Base-by-base conservation (phyloP, 192 early-diverging fungal species). In the Mortierella alpina region DNA sequence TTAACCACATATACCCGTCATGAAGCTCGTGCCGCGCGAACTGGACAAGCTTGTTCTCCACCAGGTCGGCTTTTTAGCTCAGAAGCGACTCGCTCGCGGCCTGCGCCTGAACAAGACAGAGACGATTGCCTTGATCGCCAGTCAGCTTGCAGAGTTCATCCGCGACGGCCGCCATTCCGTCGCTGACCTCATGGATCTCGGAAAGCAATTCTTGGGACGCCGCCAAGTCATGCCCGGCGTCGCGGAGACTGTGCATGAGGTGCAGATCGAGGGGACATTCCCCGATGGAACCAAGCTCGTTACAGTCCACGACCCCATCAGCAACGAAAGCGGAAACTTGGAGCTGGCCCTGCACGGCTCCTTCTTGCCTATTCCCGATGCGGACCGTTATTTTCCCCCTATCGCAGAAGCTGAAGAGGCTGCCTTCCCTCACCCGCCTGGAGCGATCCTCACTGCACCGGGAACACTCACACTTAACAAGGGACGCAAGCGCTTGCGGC, bases 241-340 rank as follows among this genome's bases (percentile, higher is more conserved):
- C 12, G 83, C 88, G 1, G 83, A 89, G 56, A 90, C 87, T 0
- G 72, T 99, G 39, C 83, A 89, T 58, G 93, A 96, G 62, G 95
- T 98, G 42, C 95, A 96, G 70, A 88, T 97, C 3, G 96, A 97
- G 73, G 95, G 96, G 12, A 94, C 93, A n/a, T 97, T 98, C 68
- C 92, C 86, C 8, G 95, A 97, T 68, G 97, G 97, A 13, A 96
- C 95, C 0, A 97, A 97, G 77, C 87, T 99, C 5, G 94, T 98
- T 8, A 98, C 97, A 0, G 92, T 99, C 8, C 96, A 97, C 64
- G 88, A 95, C 54, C 97, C 97, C 11, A 95, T 99, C 68, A 88
- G 91, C 63, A 90, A 90, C 6, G 83, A 89, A n/a, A 90, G 93
- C 68, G 96, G 95, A 41, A 90, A 99, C 72, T 72, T 96, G 59